Conservation (phyloP, 2,329 filamentous ascomycete species). For the Botrytis fabae region DNA sequence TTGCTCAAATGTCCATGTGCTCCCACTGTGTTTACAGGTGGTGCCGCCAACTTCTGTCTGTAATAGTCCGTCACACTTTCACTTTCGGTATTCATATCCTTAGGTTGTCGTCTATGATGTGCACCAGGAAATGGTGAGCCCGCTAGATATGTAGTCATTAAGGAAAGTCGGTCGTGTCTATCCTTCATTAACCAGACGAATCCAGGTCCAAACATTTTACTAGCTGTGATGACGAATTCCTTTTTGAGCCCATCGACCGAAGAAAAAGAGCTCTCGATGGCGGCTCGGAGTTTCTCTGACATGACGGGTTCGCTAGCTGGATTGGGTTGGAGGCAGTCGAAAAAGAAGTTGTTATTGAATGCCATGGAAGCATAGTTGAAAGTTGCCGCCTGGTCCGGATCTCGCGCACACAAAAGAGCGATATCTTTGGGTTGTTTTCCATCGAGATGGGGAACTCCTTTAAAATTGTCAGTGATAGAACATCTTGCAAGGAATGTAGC, state of each 20-base stretch:
- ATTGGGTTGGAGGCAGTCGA: conserved; percentile 55
- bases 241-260: conserved; percentile 78
- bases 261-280: conserved; percentile 72
- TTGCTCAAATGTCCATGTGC: conserved; percentile 37
- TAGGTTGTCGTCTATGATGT: conserved; percentile 67
- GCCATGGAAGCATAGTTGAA: conserved; percentile 99
- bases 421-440: conserved; percentile 57
- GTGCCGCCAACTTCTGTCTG: conserved; percentile 38
- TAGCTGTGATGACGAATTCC: conserved; percentile 78
- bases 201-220: conserved; percentile 92
- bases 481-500: background rate
- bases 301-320: conserved; percentile 38
- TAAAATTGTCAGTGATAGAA: background rate
- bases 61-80: conserved; percentile 43
- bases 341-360: conserved; percentile 87
- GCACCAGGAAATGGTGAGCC: conserved; percentile 85
- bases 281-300: conserved; percentile 59
- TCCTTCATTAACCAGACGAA: conserved; percentile 87
- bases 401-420: conserved; percentile 72
- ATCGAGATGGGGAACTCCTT: conserved; percentile 1
- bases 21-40: conserved; percentile 41
- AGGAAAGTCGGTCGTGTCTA: conserved; percentile 52
- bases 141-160: conserved; percentile 88
- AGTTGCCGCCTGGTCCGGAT: conserved; percentile 71
- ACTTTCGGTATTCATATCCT: conserved; percentile 69